Evolutionary conservation across 805 yeast species (phyloP).

Genomic region (Candida rishiriensis): DNA sequence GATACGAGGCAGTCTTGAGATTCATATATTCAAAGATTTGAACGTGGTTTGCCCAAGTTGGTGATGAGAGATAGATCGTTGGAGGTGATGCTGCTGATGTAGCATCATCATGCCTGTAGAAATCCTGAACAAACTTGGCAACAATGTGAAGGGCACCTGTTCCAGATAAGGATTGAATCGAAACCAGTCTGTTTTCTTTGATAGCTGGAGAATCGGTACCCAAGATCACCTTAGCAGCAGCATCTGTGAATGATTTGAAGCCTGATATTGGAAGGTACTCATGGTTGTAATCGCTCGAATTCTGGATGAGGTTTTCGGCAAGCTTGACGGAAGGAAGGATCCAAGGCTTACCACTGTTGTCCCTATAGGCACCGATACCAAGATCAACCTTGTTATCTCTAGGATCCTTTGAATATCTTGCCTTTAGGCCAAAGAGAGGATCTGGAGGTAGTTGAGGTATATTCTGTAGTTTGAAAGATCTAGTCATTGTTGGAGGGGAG

Average conservation of each 20-base stretch:
- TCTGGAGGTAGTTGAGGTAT: constrained; percentile 74
- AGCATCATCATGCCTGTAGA: constrained; percentile 29
- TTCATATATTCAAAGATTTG: constrained; percentile 76
- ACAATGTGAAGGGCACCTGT: constrained; percentile 91
- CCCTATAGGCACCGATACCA: constrained; percentile 95
- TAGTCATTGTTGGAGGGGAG: constrained; percentile 15
- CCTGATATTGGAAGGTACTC: constrained; percentile 88
- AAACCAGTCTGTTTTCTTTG: constrained; percentile 44
- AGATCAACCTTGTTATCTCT: constrained; percentile 72
- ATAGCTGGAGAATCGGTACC: constrained; percentile 57
- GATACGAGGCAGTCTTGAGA: constrained; percentile 61
- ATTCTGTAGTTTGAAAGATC: constrained; percentile 28
- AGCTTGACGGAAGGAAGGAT: constrained; percentile 72
- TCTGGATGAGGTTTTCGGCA: constrained; percentile 64
- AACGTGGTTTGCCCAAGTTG: constrained; percentile 98
- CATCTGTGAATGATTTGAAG: constrained; percentile 56
- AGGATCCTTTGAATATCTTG: constrained; percentile 54
- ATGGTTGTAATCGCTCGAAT: constrained; percentile 65
- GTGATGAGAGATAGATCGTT: constrained; percentile 68
- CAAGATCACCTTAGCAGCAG: constrained; percentile 69
- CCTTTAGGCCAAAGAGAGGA: constrained; percentile 79
- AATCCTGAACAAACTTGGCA: constrained; percentile 59
- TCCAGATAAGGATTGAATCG: constrained; percentile 78
- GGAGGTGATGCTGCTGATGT: constrained; percentile 24
- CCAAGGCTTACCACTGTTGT: constrained; percentile 84